A percentile compares a stretch with the other conserved stretches of the same genome.
These are phyloP conservation scores for Fusarium hainanense DNA, from an alignment of 2,329 filamentous ascomycete species.

Conservation along the genomic window DNA sequence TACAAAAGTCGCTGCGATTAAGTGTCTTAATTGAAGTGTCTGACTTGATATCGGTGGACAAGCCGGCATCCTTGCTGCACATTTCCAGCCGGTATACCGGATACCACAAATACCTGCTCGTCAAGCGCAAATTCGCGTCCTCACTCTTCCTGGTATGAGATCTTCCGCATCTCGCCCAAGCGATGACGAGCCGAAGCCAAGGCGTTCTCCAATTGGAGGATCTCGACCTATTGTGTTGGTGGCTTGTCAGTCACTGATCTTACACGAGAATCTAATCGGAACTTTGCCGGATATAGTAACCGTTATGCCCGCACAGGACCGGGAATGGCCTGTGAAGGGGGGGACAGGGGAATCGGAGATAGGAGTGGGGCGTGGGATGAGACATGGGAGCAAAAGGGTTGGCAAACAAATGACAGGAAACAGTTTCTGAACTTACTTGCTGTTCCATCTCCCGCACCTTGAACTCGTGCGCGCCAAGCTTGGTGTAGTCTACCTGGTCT, in stretches of 20 bases:
- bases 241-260: conserved; percentile 36
- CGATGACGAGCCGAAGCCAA: conserved; percentile 82
- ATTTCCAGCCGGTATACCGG: neutral
- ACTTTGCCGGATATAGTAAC: conserved; percentile 35
- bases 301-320: conserved; percentile 32
- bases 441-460: conserved; percentile 99
- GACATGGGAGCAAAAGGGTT: conserved; percentile 3
- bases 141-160: conserved; percentile 86
- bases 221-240: conserved; percentile 82
- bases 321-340: conserved; percentile 18
- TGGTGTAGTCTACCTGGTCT: conserved; percentile 86
- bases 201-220: conserved; percentile 91
- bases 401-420: conserved; percentile 25
- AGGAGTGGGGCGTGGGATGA: conserved; percentile 6
- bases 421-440: conserved; percentile 72
- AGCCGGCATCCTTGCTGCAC: neutral
- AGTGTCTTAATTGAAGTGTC: conserved; percentile 1
- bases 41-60: neutral
- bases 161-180: conserved; percentile 97
- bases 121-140: conserved; percentile 1
- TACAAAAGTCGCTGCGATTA: neutral
- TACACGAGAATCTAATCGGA: conserved; percentile 1
- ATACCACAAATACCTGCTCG: conserved; percentile 8
- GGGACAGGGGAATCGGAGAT: conserved; percentile 5
- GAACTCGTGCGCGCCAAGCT: conserved; percentile 93